A percentile compares a stretch with the other conserved stretches of the same genome.
Conservation (phyloP, 2,329 filamentous ascomycete genomes). For the Ophiostoma montium region DNA sequence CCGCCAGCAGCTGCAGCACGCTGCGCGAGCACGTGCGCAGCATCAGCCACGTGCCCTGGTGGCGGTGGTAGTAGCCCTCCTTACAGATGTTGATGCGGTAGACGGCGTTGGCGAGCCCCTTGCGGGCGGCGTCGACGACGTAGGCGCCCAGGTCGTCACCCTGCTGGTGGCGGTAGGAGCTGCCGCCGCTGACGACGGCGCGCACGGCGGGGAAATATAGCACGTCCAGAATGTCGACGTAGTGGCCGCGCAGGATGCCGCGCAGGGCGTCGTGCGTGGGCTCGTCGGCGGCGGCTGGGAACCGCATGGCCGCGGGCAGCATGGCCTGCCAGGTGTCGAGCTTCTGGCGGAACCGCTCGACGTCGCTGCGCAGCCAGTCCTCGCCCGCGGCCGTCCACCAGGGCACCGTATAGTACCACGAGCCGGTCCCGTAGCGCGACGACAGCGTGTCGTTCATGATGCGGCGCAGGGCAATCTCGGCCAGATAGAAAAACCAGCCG, state of each 20-base stretch:
- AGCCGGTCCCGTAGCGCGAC: conserved; percentile 1
- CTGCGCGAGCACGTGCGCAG: conserved; percentile 6
- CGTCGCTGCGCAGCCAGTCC: neutral
- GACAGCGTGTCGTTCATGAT: conserved; percentile 7
- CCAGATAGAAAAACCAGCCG: conserved; percentile 9
- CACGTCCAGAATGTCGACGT: conserved; percentile 5
- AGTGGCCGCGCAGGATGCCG: conserved; percentile 7
- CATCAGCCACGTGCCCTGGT: conserved; percentile 8
- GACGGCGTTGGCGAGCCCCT: conserved; percentile 4
- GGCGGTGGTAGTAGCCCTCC: conserved; percentile 7
- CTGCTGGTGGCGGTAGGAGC: neutral
- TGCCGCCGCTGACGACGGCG: conserved; percentile 1
- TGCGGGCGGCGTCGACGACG: neutral
- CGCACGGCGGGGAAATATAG: conserved; percentile 6
- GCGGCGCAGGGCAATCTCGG: conserved; percentile 7
- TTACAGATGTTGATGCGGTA: conserved; percentile 8
- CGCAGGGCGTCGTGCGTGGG: conserved; percentile 3
- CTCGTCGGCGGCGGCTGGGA: neutral
- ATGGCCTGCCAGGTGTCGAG: conserved; percentile 1
- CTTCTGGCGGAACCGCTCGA: neutral
- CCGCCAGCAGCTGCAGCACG: conserved; percentile 1
- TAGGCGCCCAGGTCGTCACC: neutral
- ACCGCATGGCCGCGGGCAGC: conserved; percentile 6
- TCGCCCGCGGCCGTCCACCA: neutral
- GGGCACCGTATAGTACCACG: neutral